Evolutionary conservation across 257 asterid genomes (phyloP).

Genomic region (Solanum corneliomulleri): DNA sequence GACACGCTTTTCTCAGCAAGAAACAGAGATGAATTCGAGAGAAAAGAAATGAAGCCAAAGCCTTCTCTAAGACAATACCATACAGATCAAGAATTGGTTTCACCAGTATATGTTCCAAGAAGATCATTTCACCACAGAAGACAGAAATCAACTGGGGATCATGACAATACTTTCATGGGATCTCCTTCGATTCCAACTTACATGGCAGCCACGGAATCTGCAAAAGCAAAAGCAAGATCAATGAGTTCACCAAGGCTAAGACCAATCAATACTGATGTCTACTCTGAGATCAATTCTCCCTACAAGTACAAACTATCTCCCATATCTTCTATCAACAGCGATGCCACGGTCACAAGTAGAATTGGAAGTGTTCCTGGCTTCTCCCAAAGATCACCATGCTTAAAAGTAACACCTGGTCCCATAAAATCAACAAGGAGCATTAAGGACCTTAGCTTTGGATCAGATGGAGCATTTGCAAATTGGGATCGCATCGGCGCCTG

Average conservation of each 20-base stretch:
- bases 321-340: conserved; percentile 80
- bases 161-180: conserved; percentile 22
- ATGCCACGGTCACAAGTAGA: conserved; percentile 54
- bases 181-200: conserved; percentile 70
- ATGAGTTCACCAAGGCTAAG: conserved; percentile 79
- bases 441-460: conserved; percentile 25
- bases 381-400: conserved; percentile 57
- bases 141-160: conserved; percentile 57
- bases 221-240: conserved; percentile 74
- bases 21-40: conserved; percentile 31
- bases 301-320: conserved; percentile 74
- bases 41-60: conserved; percentile 14
- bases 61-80: conserved; percentile 30
- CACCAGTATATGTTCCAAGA: conserved; percentile 30
- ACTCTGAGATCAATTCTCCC: conserved; percentile 71
- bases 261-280: conserved; percentile 57
- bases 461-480: conserved; percentile 8
- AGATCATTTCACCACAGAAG: conserved; percentile 61
- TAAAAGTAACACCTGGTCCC: conserved; percentile 46
- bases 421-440: conserved; percentile 38
- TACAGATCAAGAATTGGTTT: conserved; percentile 24
- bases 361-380: conserved; percentile 24
- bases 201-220: conserved; percentile 90
- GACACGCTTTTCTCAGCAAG: conserved; percentile 20
- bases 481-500: not conserved